Conservation (phyloP, 1,284 basidiomycete genomes). For the Thecaphora thlaspeos region DNA sequence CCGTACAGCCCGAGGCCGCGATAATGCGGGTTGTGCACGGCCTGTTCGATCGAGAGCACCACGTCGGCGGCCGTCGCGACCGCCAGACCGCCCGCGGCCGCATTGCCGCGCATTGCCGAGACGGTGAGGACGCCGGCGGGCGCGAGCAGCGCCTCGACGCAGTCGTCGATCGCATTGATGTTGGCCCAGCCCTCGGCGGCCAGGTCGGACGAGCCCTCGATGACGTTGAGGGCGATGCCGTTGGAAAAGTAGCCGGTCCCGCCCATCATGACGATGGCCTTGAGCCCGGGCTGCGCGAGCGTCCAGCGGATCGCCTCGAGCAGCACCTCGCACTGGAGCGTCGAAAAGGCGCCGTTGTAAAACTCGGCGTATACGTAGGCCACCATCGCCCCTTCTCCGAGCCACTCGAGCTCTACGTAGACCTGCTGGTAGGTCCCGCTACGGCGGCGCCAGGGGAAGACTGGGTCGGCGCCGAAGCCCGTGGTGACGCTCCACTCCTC, state of each 20-base stretch:
- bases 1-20: constrained; percentile 61
- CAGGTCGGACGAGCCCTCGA: constrained; percentile 59
- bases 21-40: constrained; percentile 61
- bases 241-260: constrained; percentile 60
- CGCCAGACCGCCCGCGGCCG: constrained; percentile 62
- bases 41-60: constrained; percentile 57
- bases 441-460: constrained; percentile 19
- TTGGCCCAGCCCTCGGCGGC: constrained; percentile 61
- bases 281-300: constrained; percentile 55
- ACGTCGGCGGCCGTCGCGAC: constrained; percentile 61
- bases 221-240: constrained; percentile 62
- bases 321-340: constrained; percentile 59
- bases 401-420: constrained; percentile 57
- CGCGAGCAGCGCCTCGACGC: constrained; percentile 54
- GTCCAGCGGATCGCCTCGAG: constrained; percentile 59
- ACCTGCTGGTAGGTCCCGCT: constrained; percentile 60
- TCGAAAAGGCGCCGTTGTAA: constrained; percentile 62
- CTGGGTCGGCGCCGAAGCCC: constrained; percentile 12
- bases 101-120: constrained; percentile 60
- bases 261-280: constrained; percentile 59
- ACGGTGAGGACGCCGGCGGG: constrained; percentile 59
- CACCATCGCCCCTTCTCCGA: constrained; percentile 14
- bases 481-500: constrained; percentile 55
- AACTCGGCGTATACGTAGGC: constrained; percentile 61
- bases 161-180: constrained; percentile 60